Percentiles rank a stretch among this genome's conserved stretches.
These are phyloP conservation scores for Penicillium goetzii DNA, from an alignment of 495 filamentous ascomycete species.

Conservation along the genomic window DNA sequence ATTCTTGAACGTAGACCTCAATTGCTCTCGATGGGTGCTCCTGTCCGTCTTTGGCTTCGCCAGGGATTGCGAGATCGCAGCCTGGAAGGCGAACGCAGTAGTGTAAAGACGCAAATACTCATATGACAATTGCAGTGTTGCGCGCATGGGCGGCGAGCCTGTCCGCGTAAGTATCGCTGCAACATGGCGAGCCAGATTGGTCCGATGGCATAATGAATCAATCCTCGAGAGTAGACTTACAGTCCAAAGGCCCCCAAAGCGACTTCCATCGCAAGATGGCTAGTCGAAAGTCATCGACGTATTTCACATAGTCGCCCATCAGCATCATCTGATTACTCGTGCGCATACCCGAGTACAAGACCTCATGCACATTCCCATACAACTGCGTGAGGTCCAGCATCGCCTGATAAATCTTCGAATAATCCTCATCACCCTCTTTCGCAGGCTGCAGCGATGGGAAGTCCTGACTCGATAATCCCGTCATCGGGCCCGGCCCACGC, in stretches of 20 bases:
- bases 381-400: slow-evolving; percentile 66
- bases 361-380: slow-evolving; percentile 69
- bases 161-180: slow-evolving; percentile 19
- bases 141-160: slow-evolving; percentile 61
- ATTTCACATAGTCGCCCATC: slow-evolving; percentile 68
- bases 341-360: slow-evolving; percentile 66
- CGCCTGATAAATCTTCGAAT: slow-evolving; percentile 64
- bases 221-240: slow-evolving; percentile 39
- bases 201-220: not conserved
- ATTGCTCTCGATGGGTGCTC: slow-evolving; percentile 46
- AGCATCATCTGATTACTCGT: slow-evolving; percentile 67
- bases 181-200: not conserved
- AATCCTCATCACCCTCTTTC: slow-evolving; percentile 60
- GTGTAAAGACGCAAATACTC: slow-evolving; percentile 68
- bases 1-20: slow-evolving; percentile 53
- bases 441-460: slow-evolving; percentile 61
- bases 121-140: slow-evolving; percentile 61
- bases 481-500: slow-evolving; percentile 65
- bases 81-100: slow-evolving; percentile 70
- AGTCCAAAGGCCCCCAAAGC: slow-evolving; percentile 61
- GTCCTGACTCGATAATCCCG: slow-evolving; percentile 61
- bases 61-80: slow-evolving; percentile 63
- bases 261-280: slow-evolving; percentile 66
- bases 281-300: slow-evolving; percentile 66
- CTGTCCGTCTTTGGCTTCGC: slow-evolving; percentile 44